These are phyloP conservation scores for Akanthomyces uredinophilus DNA, from an alignment of 2,329 filamentous ascomycete genomes.

Conservation along the genomic window DNA sequence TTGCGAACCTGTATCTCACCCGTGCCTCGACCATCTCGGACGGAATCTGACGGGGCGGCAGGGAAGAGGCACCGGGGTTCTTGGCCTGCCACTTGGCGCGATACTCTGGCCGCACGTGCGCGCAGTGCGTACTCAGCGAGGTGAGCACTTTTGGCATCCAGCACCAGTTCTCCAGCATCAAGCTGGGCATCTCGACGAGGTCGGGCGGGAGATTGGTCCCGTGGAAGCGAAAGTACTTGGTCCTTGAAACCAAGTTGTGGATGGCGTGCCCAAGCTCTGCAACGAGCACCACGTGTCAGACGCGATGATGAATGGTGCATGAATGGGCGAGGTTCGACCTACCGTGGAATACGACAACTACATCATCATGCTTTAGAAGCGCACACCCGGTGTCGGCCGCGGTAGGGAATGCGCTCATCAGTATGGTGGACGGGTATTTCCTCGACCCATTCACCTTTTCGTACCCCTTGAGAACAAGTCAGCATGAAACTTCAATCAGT, in stretches of 20 bases:
- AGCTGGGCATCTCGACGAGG: slow-evolving; percentile 16
- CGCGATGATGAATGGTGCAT: not conserved
- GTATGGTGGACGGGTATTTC: not conserved
- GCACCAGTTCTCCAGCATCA: slow-evolving; percentile 18
- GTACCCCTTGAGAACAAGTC: not conserved
- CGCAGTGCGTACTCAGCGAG: slow-evolving; percentile 12
- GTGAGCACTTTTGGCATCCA: slow-evolving; percentile 12
- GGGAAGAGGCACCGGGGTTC: not conserved
- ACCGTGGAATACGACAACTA: slow-evolving; percentile 49
- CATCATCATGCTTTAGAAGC: slow-evolving; percentile 51
- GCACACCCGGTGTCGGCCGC: slow-evolving; percentile 30
- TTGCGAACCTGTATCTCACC: not conserved
- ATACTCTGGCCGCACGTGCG: not conserved
- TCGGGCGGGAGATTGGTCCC: slow-evolving; percentile 13
- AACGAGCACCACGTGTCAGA: not conserved
- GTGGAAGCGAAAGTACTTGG: slow-evolving; percentile 7
- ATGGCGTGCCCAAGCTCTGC: slow-evolving; percentile 19
- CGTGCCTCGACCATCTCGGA: slow-evolving; percentile 1
- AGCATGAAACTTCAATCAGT: too few species aligned
- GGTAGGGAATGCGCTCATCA: not conserved
- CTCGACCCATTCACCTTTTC: not conserved
- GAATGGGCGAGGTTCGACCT: not conserved
- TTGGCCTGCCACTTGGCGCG: slow-evolving; percentile 6
- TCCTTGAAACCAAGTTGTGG: slow-evolving; percentile 16
- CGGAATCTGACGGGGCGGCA: slow-evolving; percentile 1